A percentile compares a stretch with the other conserved stretches of the same genome.
These are phyloP conservation scores for Boletus pseudo-olivaceus DNA, from an alignment of 768 basidiomycete species.

Conservation along the genomic window DNA sequence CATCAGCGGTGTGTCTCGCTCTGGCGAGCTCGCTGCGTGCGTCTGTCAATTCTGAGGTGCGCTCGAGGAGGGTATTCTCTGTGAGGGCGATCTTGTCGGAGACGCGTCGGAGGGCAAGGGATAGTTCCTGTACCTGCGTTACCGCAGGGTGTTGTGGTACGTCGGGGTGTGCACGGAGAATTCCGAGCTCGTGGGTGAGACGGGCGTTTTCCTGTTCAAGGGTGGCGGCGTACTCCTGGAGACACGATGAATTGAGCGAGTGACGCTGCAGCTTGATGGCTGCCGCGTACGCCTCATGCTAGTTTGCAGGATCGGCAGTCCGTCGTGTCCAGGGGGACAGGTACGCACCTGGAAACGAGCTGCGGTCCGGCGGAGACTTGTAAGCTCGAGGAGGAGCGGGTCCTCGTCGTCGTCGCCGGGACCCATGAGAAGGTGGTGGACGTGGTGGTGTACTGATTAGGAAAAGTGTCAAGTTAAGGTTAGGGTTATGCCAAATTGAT, in stretches of 20 bases:
- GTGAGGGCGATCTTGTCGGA: slow-evolving; percentile 65
- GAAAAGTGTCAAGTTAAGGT: slow-evolving; percentile 6
- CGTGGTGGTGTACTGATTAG: too few relatives aligned
- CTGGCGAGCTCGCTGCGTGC: slow-evolving; percentile 42
- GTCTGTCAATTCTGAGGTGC: slow-evolving; percentile 45
- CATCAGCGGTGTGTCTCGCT: slow-evolving; percentile 42
- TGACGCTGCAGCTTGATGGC: slow-evolving; percentile 65
- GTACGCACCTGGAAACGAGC: slow-evolving; percentile 47
- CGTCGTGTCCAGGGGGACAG: accelerated
- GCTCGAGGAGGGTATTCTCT: slow-evolving; percentile 50
- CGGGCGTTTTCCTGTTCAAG: slow-evolving; percentile 60
- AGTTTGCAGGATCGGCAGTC: not conserved
- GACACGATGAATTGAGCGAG: slow-evolving; percentile 45
- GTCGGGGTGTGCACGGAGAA: slow-evolving; percentile 54
- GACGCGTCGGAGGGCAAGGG: slow-evolving; percentile 63
- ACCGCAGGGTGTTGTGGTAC: slow-evolving; percentile 36
- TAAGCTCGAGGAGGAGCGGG: slow-evolving; percentile 47
- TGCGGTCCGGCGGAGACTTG: slow-evolving; percentile 43
- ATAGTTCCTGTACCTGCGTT: slow-evolving; percentile 49
- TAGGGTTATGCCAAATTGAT: slow-evolving; percentile 19
- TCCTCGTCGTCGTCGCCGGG: slow-evolving; percentile 31
- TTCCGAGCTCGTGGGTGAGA: slow-evolving; percentile 50
- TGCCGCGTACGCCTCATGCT: slow-evolving; percentile 71
- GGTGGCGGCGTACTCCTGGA: slow-evolving; percentile 15
- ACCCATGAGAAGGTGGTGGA: too few relatives aligned